phyloP scores from a whole-genome alignment of 1,139 yeast genomes.

The Casaregolazyma lundiana region DNA sequence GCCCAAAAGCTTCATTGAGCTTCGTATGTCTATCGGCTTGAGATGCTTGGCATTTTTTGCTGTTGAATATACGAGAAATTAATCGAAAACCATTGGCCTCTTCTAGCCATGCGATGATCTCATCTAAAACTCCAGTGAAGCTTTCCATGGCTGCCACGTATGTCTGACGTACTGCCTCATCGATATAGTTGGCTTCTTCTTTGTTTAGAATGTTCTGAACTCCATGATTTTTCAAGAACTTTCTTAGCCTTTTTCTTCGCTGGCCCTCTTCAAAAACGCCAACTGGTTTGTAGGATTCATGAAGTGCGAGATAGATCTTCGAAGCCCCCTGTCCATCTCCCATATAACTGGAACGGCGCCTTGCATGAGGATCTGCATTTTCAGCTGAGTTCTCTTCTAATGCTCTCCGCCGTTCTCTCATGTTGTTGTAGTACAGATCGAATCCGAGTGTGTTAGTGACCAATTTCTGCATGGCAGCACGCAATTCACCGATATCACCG shows the following conservation, averaged over 20 bases:
- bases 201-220: slow-evolving; percentile 13
- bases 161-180: slow-evolving; percentile 15
- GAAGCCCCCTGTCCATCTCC: slow-evolving; percentile 7
- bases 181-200: slow-evolving; percentile 21
- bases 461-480: slow-evolving; percentile 15
- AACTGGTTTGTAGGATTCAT: slow-evolving; percentile 19
- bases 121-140: slow-evolving; percentile 16
- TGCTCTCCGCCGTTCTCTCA: slow-evolving; percentile 18
- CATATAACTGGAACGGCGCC: slow-evolving; percentile 2
- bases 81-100: slow-evolving; percentile 21
- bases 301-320: slow-evolving; percentile 17
- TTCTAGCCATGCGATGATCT: slow-evolving; percentile 20
- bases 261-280: slow-evolving; percentile 18
- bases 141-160: slow-evolving; percentile 15
- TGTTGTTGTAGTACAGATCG: slow-evolving; percentile 18
- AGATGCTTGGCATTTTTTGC: slow-evolving; percentile 10
- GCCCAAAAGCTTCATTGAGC: slow-evolving; percentile 9
- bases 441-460: slow-evolving; percentile 18
- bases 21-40: slow-evolving; percentile 12
- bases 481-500: slow-evolving; percentile 21
- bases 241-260: slow-evolving; percentile 9
- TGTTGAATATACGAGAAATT: slow-evolving; percentile 1
- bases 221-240: slow-evolving; percentile 8
- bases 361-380: neutral
- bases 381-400: slow-evolving; percentile 11